Evolutionary conservation across 2,329 filamentous ascomycete species (phyloP).

Genomic region (Colletotrichum liaoningense): DNA sequence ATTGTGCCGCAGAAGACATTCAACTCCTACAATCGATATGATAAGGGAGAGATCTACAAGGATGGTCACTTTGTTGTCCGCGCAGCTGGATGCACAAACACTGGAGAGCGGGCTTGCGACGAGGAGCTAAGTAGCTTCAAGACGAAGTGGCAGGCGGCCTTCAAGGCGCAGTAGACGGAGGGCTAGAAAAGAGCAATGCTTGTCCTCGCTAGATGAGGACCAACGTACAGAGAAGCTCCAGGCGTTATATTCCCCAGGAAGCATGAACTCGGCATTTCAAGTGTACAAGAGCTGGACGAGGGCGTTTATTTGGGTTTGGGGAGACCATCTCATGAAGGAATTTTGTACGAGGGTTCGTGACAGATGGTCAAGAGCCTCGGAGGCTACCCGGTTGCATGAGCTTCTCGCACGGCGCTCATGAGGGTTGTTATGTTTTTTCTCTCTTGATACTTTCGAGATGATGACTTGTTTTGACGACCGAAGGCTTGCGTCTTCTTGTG

Average conservation of each 20-base stretch:
- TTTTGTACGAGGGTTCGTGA: conserved; percentile 15
- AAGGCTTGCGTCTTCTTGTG: conserved; percentile 1
- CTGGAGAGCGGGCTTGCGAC: conserved; percentile 72
- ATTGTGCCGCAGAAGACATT: conserved; percentile 88
- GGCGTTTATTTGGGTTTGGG: conserved; percentile 32
- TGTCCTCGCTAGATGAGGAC: conserved; percentile 6
- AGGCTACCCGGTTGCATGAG: conserved; percentile 20
- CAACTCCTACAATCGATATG: conserved; percentile 77
- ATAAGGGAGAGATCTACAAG: conserved; percentile 72
- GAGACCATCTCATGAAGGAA: conserved; percentile 11
- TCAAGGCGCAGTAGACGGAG: conserved; percentile 50
- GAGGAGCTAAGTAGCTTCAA: conserved; percentile 71
- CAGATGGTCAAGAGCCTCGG: conserved; percentile 2
- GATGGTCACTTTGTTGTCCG: conserved; percentile 88
- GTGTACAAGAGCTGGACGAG: conserved; percentile 28
- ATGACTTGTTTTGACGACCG: conserved; percentile 10
- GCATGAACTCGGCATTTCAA: conserved; percentile 28
- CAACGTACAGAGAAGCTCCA: conserved; percentile 10
- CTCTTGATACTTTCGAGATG: conserved; percentile 14
- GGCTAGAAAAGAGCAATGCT: conserved; percentile 47
- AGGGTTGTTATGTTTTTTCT: conserved; percentile 6
- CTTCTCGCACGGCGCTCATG: not conserved
- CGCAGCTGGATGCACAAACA: conserved; percentile 77
- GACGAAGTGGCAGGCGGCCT: conserved; percentile 58
- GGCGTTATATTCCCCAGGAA: conserved; percentile 29